A percentile compares a stretch with the other conserved stretches of the same genome.
Conservation (phyloP, 345 rosid species). For the Erucastrum elatum region DNA sequence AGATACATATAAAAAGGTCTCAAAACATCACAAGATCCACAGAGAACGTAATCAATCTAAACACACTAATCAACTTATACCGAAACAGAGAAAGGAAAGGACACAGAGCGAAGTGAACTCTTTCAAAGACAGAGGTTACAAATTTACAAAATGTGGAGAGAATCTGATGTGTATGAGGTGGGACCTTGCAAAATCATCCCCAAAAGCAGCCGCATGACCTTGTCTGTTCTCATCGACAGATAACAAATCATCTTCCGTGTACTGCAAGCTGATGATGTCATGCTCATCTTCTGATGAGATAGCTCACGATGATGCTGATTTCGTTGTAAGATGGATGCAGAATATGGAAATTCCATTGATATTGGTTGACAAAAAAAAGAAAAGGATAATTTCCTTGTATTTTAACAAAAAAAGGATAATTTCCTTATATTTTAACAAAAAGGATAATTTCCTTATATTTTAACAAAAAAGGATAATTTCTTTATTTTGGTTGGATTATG, state of each 20-base stretch:
- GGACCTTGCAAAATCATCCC: slow-evolving; percentile 99
- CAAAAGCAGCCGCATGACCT: slow-evolving; percentile 93
- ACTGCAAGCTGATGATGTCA: slow-evolving; percentile 85
- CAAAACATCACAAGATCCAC: slow-evolving; percentile 61
- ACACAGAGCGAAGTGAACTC: slow-evolving; percentile 91
- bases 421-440: too few species aligned
- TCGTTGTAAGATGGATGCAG: too few species aligned
- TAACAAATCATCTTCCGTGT: slow-evolving; percentile 90
- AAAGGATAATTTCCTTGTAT: too few species aligned
- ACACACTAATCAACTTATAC: not conserved
- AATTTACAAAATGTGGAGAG: too few species aligned
- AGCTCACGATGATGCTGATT: too few species aligned
- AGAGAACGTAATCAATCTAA: not conserved
- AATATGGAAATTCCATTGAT: too few species aligned
- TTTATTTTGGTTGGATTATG: too few species aligned
- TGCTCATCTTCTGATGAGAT: slow-evolving; percentile 93
- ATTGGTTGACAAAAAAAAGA: too few species aligned
- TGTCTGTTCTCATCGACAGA: slow-evolving; percentile 82
- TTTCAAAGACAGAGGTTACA: slow-evolving; percentile 75
- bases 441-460: too few species aligned
- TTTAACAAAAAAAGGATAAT: too few species aligned
- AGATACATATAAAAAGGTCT: slow-evolving; percentile 73
- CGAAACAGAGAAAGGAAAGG: slow-evolving; percentile 38
- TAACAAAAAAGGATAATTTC: too few species aligned
- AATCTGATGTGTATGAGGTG: too few species aligned